These are phyloP conservation scores for Russula sp. DNA, from an alignment of 768 basidiomycete species.

Conservation along the genomic window DNA sequence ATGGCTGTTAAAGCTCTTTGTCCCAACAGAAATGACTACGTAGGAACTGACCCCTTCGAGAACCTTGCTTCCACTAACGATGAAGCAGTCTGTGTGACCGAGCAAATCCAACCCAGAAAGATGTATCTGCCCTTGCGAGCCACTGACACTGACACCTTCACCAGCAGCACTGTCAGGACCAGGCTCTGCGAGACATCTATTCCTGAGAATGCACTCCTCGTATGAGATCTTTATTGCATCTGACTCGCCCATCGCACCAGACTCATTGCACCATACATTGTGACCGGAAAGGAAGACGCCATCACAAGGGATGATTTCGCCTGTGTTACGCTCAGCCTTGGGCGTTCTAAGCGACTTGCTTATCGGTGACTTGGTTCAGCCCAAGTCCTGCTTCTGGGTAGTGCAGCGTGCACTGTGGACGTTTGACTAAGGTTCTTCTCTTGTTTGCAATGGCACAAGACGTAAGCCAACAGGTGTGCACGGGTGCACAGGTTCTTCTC, in stretches of 20 bases:
- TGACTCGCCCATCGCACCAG: conserved; percentile 92
- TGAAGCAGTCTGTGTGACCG: conserved; percentile 82
- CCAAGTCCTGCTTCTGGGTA: too few species aligned
- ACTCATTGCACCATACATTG: conserved; percentile 93
- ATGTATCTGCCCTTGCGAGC: conserved; percentile 18
- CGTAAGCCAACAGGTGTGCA: too few species aligned
- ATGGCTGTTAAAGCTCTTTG: conserved; percentile 89
- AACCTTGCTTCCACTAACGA: conserved; percentile 89
- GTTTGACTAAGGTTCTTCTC: too few species aligned
- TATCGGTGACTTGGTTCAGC: too few species aligned
- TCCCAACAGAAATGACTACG: conserved; percentile 88
- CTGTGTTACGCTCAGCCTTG: too few species aligned
- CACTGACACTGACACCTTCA: conserved; percentile 26
- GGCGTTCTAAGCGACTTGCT: too few species aligned
- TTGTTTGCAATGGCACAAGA: too few species aligned
- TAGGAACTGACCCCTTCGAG: conserved; percentile 92
- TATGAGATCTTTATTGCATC: conserved; percentile 84
- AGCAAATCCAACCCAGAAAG: conserved; percentile 27
- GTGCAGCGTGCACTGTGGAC: too few species aligned
- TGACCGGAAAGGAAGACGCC: conserved; percentile 91
- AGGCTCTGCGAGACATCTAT: conserved; percentile 24
- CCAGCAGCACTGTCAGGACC: not conserved
- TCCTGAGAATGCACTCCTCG: conserved; percentile 58
- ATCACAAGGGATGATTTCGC: conserved; percentile 94
- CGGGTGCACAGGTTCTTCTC: too few species aligned